Percentiles rank a stretch among this genome's conserved stretches.
phyloP scores from a whole-genome alignment of 2,329 filamentous ascomycete species.

The Cryphonectria naterciae region DNA sequence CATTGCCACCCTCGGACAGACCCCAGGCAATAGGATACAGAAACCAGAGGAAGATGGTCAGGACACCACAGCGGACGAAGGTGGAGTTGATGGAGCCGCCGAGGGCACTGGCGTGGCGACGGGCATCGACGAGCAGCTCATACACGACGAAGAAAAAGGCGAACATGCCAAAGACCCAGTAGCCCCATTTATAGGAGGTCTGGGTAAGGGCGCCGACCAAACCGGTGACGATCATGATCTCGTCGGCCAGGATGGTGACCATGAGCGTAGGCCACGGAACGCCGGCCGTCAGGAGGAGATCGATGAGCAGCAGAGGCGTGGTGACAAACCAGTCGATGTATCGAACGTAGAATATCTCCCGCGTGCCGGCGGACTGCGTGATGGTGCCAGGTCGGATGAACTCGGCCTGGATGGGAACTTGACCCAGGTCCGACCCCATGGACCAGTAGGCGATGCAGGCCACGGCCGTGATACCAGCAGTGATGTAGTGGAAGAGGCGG shows the following conservation, averaged over 20 bases:
- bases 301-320: constrained; percentile 65
- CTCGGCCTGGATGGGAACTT: constrained; percentile 65
- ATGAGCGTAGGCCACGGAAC: constrained; percentile 68
- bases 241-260: constrained; percentile 64
- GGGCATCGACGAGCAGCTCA: constrained; percentile 59
- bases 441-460: constrained; percentile 67
- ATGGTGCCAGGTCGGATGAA: constrained; percentile 49
- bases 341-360: constrained; percentile 69
- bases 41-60: constrained; percentile 66
- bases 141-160: constrained; percentile 65
- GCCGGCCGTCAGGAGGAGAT: constrained; percentile 65
- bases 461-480: constrained; percentile 59
- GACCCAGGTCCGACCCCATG: constrained; percentile 69
- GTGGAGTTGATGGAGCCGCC: constrained; percentile 56
- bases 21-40: constrained; percentile 70
- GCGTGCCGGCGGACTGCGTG: constrained; percentile 51
- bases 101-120: constrained; percentile 57
- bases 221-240: constrained; percentile 70
- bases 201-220: constrained; percentile 67
- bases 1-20: constrained; percentile 65
- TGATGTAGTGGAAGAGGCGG: constrained; percentile 68
- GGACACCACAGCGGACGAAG: constrained; percentile 60
- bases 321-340: constrained; percentile 69
- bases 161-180: constrained; percentile 59
- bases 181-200: constrained; percentile 70